Base-by-base conservation (phyloP, 2,329 filamentous ascomycete species). In the Fusarium nurragi region DNA sequence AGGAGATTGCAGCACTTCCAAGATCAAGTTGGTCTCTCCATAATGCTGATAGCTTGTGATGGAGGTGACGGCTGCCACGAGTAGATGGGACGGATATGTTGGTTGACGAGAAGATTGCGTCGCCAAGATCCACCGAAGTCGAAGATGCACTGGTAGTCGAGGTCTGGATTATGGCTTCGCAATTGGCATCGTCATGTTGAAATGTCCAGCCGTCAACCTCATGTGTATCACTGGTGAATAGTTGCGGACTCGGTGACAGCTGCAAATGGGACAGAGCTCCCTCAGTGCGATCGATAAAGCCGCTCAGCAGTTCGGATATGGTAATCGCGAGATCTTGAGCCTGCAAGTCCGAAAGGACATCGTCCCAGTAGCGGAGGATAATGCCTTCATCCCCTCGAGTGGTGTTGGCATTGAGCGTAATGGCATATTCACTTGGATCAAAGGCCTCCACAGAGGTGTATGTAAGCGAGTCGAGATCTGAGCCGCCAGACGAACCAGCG, bases 371-470 rank as follows among this genome's bases (percentile, higher is more conserved):
- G 1, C 69, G 69, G 36, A 71, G 52, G 1, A 71, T 14, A 7
- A 71, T 64, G 7, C 69, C 69, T 54, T 71, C 68, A 30, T 71
- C 69, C 1, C 58, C 59, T 4, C 61, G 64, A 10, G 69, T 61
- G 16, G 69, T 64, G 23, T 71, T 71, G 18, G 75, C 70, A 13
- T 75, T 76, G 25, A 77, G 64, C 0, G 75, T 74, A 1, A 76
- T 55, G 1, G 70, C 70, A 22, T 75, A 76, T 39, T 77, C 74
- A 54, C 72, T 75, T 3, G 75, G 69, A 16, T 71, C 69, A 13
- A 64, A 55, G 1, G 68, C 67, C 11, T 71, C 54, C 1, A 72
- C 36, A 0, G 65, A 38, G 11, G 71, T 62, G n/a, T 59, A 60
- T 12, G 1, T 43, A n/a, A 69, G 58, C 0, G 46, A 16, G 1